phyloP scores from a whole-genome alignment of 2,329 filamentous ascomycete species.

The Sclerotinia minor region DNA sequence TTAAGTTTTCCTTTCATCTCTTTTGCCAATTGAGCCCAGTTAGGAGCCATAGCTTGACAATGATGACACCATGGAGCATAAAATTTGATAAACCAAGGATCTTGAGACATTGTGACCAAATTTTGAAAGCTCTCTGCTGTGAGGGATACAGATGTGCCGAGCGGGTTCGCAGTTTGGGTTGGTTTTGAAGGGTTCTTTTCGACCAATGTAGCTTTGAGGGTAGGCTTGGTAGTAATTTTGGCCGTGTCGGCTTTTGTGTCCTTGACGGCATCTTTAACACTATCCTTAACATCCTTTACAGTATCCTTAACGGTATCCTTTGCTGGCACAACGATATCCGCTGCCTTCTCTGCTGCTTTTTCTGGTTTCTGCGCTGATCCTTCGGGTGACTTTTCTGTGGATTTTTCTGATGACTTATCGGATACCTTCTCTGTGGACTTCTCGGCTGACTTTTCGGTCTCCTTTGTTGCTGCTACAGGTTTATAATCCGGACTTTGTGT shows the following conservation, averaged over 20 bases:
- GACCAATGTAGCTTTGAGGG: constrained; percentile 41
- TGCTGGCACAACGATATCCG: constrained; percentile 1
- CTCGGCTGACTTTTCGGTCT: constrained; percentile 35
- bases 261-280: constrained; percentile 1
- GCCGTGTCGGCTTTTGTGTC: constrained; percentile 19
- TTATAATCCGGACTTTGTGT: constrained; percentile 42
- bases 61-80: constrained; percentile 97
- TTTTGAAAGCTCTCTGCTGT: constrained; percentile 84
- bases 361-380: constrained; percentile 3
- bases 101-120: constrained; percentile 79
- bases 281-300: neutral
- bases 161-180: constrained; percentile 65
- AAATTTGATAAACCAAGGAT: constrained; percentile 99
- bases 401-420: constrained; percentile 1
- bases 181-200: constrained; percentile 50
- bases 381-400: neutral
- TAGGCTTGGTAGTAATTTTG: constrained; percentile 16
- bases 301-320: constrained; percentile 9
- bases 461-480: constrained; percentile 24
- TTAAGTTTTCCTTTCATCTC: constrained; percentile 90
- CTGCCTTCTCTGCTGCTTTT: constrained; percentile 2
- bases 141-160: constrained; percentile 72
- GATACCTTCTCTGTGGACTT: neutral
- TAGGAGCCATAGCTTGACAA: constrained; percentile 88
- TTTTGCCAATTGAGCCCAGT: constrained; percentile 85